Evolutionary conservation across 2,329 filamentous ascomycete genomes (phyloP).

Genomic region (Penicillium decumbens): DNA sequence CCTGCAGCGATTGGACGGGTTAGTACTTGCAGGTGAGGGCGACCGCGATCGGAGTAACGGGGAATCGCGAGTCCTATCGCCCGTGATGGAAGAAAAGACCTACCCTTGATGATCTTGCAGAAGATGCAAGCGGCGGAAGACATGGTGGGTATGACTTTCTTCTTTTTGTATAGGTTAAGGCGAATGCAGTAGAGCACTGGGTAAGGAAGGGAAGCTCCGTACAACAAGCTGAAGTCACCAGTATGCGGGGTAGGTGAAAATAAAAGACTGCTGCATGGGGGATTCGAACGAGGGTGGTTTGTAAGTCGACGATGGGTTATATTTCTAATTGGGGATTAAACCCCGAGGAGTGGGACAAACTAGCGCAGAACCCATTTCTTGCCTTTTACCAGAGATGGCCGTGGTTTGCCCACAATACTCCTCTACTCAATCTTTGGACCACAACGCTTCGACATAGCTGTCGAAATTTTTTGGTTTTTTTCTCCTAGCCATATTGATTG

Average conservation of each 20-base stretch:
- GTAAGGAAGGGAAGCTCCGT: background rate
- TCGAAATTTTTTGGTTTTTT: conserved; percentile 38
- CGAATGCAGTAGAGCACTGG: background rate
- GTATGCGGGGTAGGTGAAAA: conserved; percentile 19
- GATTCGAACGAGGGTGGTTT: conserved; percentile 28
- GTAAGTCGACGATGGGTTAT: background rate
- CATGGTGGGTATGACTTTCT: conserved; percentile 17
- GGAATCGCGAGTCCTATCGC: background rate
- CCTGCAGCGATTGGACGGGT: conserved; percentile 50
- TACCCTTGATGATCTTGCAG: conserved; percentile 96
- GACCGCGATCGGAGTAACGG: background rate
- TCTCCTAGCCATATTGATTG: conserved; percentile 22
- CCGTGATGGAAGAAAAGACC: background rate
- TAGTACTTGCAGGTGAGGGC: background rate
- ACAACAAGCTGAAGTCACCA: conserved; percentile 11
- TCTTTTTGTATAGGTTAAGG: background rate
- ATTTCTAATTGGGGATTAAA: background rate
- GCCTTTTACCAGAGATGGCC: conserved; percentile 78
- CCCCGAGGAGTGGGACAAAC: conserved; percentile 61
- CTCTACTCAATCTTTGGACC: conserved; percentile 58
- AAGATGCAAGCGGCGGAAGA: conserved; percentile 73
- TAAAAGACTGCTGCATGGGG: conserved; percentile 4
- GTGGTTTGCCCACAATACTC: conserved; percentile 60
- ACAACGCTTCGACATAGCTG: conserved; percentile 39
- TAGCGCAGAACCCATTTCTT: conserved; percentile 70